Base-by-base conservation (phyloP, 2,329 filamentous ascomycete species). In the Ceratocystis diversiconidia region DNA sequence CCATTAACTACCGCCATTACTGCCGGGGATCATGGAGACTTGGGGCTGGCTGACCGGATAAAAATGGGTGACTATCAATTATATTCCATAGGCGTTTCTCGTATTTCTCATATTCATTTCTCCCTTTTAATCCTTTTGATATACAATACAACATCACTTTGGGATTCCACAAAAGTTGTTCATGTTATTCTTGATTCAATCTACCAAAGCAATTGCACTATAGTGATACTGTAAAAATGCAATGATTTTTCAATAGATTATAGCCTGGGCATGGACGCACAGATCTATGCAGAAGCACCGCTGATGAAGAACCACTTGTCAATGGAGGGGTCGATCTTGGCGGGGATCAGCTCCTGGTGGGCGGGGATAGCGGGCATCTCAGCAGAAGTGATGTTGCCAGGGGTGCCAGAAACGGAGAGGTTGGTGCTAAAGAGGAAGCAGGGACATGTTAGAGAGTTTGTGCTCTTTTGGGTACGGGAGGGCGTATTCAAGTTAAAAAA, bases 221-320 rank as follows among this genome's bases (percentile, higher is more conserved):
- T 72, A 69, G 10, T 41, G 3, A 28, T 36, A 19, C 60, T 32
- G 6, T 66, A 43, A 3, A 41, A 12, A 44, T 66, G 28, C 69
- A 68, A 64, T 71, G 70, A 73, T 68, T 71, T 73, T 64, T 69
- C 66, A 64, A 69, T 68, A 69, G 70, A 69, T 63, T 61, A 65
- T 64, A 69, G 48, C 66, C 48, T 60, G 50, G 60, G 8, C 48
- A 52, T 60, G 50, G 60, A 19, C 48, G 3, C 2, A 8, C 8
- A 36, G 50, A 61, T 72, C 80, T 89, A 92, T 72, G 87, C 82
- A 72, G 91, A 90, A 75, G 94, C 94, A 78, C 94, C 94, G 77
- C 91, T 96, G 79, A 99, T 99, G 86, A 97, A 99, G 88, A 99
- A 99, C 94, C 94, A 99, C 86, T 99, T 99, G 85, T 99, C 94